Evolutionary conservation across 2,329 filamentous ascomycete species (phyloP), one percentile per base, ranked within the genome.

Genomic region (Exophiala xenobiotica): DNA sequence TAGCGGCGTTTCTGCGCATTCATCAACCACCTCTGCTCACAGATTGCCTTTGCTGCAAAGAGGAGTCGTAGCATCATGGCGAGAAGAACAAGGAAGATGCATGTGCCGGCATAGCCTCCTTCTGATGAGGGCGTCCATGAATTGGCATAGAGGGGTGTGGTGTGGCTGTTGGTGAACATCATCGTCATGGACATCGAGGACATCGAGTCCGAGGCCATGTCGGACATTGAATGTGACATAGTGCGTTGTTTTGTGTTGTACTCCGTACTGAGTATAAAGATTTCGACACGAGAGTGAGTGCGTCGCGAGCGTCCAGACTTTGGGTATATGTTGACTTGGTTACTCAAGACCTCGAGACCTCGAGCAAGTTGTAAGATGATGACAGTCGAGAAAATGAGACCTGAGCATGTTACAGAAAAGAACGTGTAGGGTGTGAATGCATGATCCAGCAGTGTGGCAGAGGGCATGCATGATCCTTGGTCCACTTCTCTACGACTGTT

Each of bases 71-170:
- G 83, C 50, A 86, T 64, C 54, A 85, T 75, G 54, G 84, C 85
- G 45, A 97, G 83, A 38, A 87, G 62, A 66, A 96, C 84, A 53
- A 96, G 79, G 72, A 96, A 96, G 68, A 96, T 88, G 75, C 92
- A 95, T 22, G 90, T 95, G 49, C 83, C 92, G 1, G 89, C 90
- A 70, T 96, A 97, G 53, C 79, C 74, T 61, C 86, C 89, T 4
- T 78, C 74, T 27, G 74, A 84, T 22, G 66, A 71, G 4, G 92
- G 92, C 2, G 87, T 86, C 90, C 91, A 97, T 46, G 75, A 68
- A 18, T 71, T 67, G 12, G 88, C 85, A 73, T 78, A 89, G 39
- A 90, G 76, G 2, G 85, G 76, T 1, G 85, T 88, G 49, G 67
- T 70, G 40, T 81, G 80, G 50, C 74, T 72, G 57, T 78, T 81